Conservation (phyloP, 1,284 basidiomycete species). For the Mycena sp. region DNA sequence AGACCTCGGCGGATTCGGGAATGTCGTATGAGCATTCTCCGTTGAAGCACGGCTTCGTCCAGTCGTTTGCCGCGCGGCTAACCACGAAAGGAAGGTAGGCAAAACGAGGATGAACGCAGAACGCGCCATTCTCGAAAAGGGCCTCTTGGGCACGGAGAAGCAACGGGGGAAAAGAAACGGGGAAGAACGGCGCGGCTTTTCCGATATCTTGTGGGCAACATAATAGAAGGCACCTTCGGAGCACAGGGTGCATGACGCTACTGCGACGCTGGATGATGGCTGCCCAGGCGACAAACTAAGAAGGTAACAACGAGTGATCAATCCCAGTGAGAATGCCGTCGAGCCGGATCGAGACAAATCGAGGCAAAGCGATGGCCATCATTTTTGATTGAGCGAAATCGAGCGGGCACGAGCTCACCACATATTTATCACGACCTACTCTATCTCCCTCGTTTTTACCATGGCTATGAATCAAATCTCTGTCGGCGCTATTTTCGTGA, state of each 20-base stretch:
- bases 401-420: background rate
- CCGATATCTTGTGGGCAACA: too few relatives aligned
- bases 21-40: constrained; percentile 37
- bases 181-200: background rate
- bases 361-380: background rate
- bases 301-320: background rate
- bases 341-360: too few relatives aligned
- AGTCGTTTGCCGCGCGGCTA: constrained; percentile 49
- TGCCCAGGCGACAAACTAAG: background rate
- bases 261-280: too few relatives aligned
- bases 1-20: background rate
- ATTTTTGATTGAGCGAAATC: background rate
- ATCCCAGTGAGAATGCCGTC: background rate
- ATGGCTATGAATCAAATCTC: background rate
- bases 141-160: constrained; percentile 9
- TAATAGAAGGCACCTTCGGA: too few relatives aligned
- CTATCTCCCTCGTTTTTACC: background rate
- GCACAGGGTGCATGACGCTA: too few relatives aligned
- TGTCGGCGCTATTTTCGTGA: too few relatives aligned
- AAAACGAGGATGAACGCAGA: constrained; percentile 20
- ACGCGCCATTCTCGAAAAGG: constrained; percentile 6
- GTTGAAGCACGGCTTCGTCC: constrained; percentile 37
- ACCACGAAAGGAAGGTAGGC: constrained; percentile 27
- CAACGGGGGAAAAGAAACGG: background rate
- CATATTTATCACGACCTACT: background rate